These are phyloP conservation scores for Apiospora arundinis DNA, from an alignment of 2,329 filamentous ascomycete genomes.

Conservation along the genomic window DNA sequence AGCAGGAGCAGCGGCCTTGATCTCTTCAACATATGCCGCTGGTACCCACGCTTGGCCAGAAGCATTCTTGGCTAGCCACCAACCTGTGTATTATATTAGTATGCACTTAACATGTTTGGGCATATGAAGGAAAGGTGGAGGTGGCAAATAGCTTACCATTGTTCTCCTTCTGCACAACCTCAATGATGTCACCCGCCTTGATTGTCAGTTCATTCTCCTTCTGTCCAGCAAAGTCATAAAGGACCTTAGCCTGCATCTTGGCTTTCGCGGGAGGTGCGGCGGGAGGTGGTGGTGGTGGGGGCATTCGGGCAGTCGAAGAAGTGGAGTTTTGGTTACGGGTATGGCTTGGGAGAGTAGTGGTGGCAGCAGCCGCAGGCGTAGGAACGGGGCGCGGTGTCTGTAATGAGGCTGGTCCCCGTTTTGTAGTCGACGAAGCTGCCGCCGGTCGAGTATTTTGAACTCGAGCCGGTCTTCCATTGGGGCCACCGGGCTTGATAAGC, in stretches of 20 bases:
- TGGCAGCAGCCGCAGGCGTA: constrained; percentile 35
- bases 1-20: constrained; percentile 65
- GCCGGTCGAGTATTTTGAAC: constrained; percentile 58
- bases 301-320: constrained; percentile 58
- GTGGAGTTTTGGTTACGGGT: constrained; percentile 61
- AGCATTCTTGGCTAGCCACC: constrained; percentile 88
- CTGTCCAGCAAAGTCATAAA: constrained; percentile 91
- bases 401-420: constrained; percentile 34
- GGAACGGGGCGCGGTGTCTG: constrained; percentile 38
- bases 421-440: constrained; percentile 35
- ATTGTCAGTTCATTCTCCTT: constrained; percentile 86
- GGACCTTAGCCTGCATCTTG: constrained; percentile 83
- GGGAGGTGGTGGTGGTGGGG: constrained; percentile 70
- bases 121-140: neutral
- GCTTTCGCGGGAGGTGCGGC: constrained; percentile 67
- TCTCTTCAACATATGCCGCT: constrained; percentile 89
- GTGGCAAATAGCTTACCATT: constrained; percentile 75
- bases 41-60: constrained; percentile 89
- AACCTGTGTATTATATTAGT: constrained; percentile 67
- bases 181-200: constrained; percentile 78
- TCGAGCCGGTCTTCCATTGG: constrained; percentile 79
- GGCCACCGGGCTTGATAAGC: constrained; percentile 89
- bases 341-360: constrained; percentile 53
- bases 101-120: neutral
- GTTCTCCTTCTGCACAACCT: constrained; percentile 91